Base-by-base conservation (phyloP, 306 rosid genomes). In the Cyamopsis tetragonoloba region DNA sequence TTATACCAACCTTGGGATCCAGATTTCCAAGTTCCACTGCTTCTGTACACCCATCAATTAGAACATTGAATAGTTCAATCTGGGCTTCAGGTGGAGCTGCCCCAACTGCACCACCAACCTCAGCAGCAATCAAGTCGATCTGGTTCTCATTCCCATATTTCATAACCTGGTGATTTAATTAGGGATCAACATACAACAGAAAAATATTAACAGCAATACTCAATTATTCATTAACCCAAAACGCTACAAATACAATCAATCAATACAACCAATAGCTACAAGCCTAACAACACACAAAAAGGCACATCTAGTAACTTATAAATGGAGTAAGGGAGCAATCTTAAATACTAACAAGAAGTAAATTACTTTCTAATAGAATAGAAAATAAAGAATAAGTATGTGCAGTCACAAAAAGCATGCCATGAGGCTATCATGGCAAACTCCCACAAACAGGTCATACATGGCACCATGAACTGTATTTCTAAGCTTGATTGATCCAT, bases 81-180 rank as follows among this genome's bases (percentile, higher is more conserved):
- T 90, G 99, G 12, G 83, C 80, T 63, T 81, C 92, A 37, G 70
- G 74, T 39, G 85, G 83, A 66, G 95, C 90, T 43, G 88, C 83
- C 49, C 39, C 95, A 77, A 91, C 79, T 22, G 89, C 74, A 58
- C 99, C 97, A 63, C 97, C 90, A 53, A 91, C 96, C 79, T 95
- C 99, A 26, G 83, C 86, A 66, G 69, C 89, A 57, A 91, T 88
- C 68, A 81, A 75, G 80, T 87, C 73, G 27, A 91, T 76, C 81
- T 91, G 96, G 84, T 88, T 91, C 81, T 86, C 88, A 60, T 95
- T 91, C 50, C 97, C 99, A 81, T 79, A 95, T 70, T 91, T 95
- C 96, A 95, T 80, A 64, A 87, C 92, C 99, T 95, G 73, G 28
- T 26, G 39, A 65, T 63, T 80, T 69, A 74, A 49, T 63, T 46